Conservation (phyloP, 2,329 filamentous ascomycete species). For the Ophiocordyceps camponoti-leonardi region DNA sequence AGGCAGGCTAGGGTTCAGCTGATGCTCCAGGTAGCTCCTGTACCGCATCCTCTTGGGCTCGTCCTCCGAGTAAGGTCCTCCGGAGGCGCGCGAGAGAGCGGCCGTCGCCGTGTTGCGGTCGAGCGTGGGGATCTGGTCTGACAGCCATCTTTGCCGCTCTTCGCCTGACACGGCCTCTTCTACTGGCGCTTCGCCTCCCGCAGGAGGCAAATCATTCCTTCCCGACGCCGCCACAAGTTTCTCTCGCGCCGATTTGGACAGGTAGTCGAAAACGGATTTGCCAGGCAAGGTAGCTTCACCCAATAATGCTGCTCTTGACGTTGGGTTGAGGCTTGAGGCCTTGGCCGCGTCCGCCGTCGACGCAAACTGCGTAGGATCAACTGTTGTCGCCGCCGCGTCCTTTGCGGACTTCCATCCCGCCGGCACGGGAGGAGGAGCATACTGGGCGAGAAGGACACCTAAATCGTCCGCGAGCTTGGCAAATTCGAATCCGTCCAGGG, state of each 20-base stretch:
- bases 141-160: slow-evolving; percentile 40
- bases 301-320: slow-evolving; percentile 58
- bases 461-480: slow-evolving; percentile 30
- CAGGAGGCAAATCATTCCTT: slow-evolving; percentile 59
- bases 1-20: slow-evolving; percentile 28
- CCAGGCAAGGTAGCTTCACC: slow-evolving; percentile 65
- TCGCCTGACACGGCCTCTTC: slow-evolving; percentile 46
- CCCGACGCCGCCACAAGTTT: slow-evolving; percentile 62
- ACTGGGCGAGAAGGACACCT: slow-evolving; percentile 17
- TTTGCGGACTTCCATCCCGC: slow-evolving; percentile 55
- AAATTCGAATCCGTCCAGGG: slow-evolving; percentile 65
- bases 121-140: slow-evolving; percentile 42
- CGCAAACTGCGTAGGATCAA: slow-evolving; percentile 22
- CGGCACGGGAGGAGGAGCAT: slow-evolving; percentile 51
- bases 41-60: slow-evolving; percentile 68
- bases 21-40: slow-evolving; percentile 60
- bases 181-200: slow-evolving; percentile 54
- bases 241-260: slow-evolving; percentile 62
- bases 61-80: slow-evolving; percentile 70
- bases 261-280: slow-evolving; percentile 91
- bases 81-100: slow-evolving; percentile 45
- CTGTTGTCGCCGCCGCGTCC: slow-evolving; percentile 6
- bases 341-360: slow-evolving; percentile 67
- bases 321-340: slow-evolving; percentile 57
- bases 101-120: slow-evolving; percentile 51